Base-by-base conservation (phyloP, 2,329 filamentous ascomycete genomes). In the Helotiales sp. region DNA sequence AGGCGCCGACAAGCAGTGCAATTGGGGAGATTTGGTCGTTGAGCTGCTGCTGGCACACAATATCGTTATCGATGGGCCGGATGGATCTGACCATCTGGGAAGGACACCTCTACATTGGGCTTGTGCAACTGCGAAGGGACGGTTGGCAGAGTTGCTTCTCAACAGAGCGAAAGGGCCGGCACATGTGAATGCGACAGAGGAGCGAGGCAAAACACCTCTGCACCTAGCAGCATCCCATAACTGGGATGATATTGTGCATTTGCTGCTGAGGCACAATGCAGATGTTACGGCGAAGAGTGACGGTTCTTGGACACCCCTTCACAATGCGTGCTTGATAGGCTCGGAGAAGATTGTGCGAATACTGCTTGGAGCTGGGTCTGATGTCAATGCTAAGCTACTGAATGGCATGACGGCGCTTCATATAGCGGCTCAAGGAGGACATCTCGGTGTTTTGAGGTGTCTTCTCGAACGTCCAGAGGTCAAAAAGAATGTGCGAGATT, bases 41-140 rank as follows among this genome's bases (percentile, higher is more conserved):
- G 62, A 67, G 27, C 58, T 66, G 12, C 27, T 68, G 24, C 52
- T 68, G 22, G 55, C 53, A 15, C 58, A 62, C 24, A 54, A 64
- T 31, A 59, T 66, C 34, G 36, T 60, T 30, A 62, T 65, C 15
- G 63, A 65, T 57, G 64, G 63, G n/a, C 44, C 54, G 25, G 63
- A 64, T 17, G 65, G 59, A 19, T 53, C 59, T 47, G 66, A 68
- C 44, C 42, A 62, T 8, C 47, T 64, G 36, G 4, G 22, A 22
- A 19, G 65, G 25, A 63, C 61, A 9, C 62, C 64, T n/a, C 31
- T 68, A 2, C 64, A 66, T 34, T 68, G 66, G 66, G 65, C 66
- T 13, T 66, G 64, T 48, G 62, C 64, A 6, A 67, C 65, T 33
- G 66, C 65, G 3, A 68, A 68, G 50, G 47, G 55, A 9, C 52